A percentile compares a stretch with the other conserved stretches of the same genome.
Evolutionary conservation across 306 rosid genomes (phyloP).

Genomic region (Vigna hirtella): DNA sequence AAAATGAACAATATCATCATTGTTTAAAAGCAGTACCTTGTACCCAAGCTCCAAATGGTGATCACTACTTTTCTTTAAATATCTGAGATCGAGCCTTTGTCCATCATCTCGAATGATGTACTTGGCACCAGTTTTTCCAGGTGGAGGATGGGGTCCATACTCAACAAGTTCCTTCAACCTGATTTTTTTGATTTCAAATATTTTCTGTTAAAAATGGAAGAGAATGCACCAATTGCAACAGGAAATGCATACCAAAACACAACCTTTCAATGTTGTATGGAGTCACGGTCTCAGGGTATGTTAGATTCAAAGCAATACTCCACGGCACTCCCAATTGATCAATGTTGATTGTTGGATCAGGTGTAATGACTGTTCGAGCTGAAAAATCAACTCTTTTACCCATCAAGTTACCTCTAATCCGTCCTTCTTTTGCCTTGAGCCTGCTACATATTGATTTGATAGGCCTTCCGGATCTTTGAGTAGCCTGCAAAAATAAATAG

Average conservation of each 20-base stretch:
- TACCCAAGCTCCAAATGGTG: conserved; percentile 99
- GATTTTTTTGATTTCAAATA: conserved; percentile 32
- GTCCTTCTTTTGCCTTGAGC: conserved; percentile 99
- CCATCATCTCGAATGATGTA: conserved; percentile 98
- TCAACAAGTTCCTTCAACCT: conserved; percentile 98
- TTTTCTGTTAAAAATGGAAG: background rate
- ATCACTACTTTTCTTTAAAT: conserved; percentile 95
- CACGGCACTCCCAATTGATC: conserved; percentile 97
- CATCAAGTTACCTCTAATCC: conserved; percentile 98
- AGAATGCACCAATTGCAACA: conserved; percentile 6
- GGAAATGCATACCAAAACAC: conserved; percentile 18
- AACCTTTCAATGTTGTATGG: conserved; percentile 98
- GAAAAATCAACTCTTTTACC: conserved; percentile 99
- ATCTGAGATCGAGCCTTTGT: conserved; percentile 98
- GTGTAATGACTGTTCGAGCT: conserved; percentile 97
- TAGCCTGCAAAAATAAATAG: conserved; percentile 63
- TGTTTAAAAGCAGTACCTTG: conserved; percentile 60
- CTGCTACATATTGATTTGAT: conserved; percentile 98
- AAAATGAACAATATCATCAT: background rate
- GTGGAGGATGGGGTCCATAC: conserved; percentile 98
- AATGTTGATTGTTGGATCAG: conserved; percentile 95
- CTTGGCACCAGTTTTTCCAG: conserved; percentile 99
- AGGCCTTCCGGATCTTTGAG: conserved; percentile 98
- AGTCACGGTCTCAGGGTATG: conserved; percentile 98
- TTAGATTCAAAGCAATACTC: conserved; percentile 96